Percentiles rank a stretch among this genome's conserved stretches.
Conservation (phyloP, 805 yeast species). For the Lipomyces yamanashiensis region DNA sequence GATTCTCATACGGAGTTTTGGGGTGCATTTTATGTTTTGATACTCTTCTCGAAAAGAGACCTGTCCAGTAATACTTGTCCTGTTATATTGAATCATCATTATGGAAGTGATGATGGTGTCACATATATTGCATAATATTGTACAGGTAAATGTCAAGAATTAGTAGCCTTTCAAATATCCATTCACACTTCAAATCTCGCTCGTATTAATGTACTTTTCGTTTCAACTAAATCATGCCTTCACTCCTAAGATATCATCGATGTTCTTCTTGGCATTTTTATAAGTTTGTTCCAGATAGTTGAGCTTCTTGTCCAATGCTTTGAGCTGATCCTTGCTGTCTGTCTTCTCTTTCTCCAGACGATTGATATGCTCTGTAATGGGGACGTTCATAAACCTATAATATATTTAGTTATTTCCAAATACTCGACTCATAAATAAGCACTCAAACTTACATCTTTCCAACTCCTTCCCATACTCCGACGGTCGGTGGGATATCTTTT, state of each 20-base stretch:
- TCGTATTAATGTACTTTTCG: background rate
- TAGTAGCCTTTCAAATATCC: background rate
- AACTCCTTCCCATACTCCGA: constrained; percentile 38
- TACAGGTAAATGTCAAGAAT: background rate
- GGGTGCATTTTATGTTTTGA: no score
- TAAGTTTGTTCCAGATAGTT: constrained; percentile 32
- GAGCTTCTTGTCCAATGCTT: constrained; percentile 31
- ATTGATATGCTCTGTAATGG: constrained; percentile 26
- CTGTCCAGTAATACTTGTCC: no score
- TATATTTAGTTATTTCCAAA: background rate
- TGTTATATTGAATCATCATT: no score
- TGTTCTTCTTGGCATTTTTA: constrained; percentile 33
- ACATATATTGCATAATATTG: no score
- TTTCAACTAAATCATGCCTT: background rate
- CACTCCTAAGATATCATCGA: constrained; percentile 33
- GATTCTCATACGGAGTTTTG: no score
- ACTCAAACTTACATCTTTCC: constrained; percentile 31
- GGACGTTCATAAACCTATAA: constrained; percentile 33
- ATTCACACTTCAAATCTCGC: background rate
- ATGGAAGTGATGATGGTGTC: no score
- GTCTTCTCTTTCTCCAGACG: constrained; percentile 26
- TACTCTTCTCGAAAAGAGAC: no score
- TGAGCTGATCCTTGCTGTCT: constrained; percentile 30
- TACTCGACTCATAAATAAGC: background rate
- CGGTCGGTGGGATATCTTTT: constrained; percentile 26